Evolutionary conservation across 1,284 basidiomycete genomes (phyloP).

Genomic region (Cutaneotrichosporon curvatum): DNA sequence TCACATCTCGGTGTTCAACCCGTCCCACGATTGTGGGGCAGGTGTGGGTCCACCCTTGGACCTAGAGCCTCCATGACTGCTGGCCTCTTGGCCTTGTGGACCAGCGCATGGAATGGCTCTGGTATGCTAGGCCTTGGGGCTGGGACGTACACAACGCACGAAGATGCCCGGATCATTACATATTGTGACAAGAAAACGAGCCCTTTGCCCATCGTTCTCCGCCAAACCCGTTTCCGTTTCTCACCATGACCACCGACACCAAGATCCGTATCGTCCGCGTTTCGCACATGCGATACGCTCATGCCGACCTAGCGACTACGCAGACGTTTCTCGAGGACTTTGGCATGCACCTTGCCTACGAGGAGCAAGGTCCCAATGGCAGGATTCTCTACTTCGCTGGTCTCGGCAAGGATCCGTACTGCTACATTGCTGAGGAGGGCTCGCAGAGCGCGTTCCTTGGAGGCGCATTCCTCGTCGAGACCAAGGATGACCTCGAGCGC

Average conservation of each 20-base stretch:
- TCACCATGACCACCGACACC: constrained; percentile 9
- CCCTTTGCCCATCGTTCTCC: neutral
- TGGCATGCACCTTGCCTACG: constrained; percentile 15
- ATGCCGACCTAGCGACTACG: constrained; percentile 16
- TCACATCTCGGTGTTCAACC: too few species aligned
- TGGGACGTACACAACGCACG: too few species aligned
- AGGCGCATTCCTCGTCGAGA: constrained; percentile 14
- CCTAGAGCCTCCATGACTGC: too few species aligned
- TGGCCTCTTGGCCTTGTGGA: too few species aligned
- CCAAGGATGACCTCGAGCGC: constrained; percentile 20
- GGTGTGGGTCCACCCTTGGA: too few species aligned
- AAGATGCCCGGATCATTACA: too few species aligned
- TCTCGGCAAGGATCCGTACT: constrained; percentile 17
- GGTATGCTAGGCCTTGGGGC: too few species aligned
- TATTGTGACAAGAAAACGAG: too few species aligned
- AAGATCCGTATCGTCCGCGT: constrained; percentile 19
- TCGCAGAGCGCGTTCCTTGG: constrained; percentile 9
- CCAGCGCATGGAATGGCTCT: too few species aligned
- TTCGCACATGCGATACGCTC: constrained; percentile 22
- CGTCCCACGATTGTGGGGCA: too few species aligned
- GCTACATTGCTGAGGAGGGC: constrained; percentile 17
- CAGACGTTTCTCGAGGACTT: constrained; percentile 23
- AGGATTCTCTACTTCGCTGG: constrained; percentile 20
- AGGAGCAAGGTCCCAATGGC: constrained; percentile 5
- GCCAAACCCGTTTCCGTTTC: neutral